Conservation (phyloP, 345 rosid genomes). For the Aquilaria malaccensis region DNA sequence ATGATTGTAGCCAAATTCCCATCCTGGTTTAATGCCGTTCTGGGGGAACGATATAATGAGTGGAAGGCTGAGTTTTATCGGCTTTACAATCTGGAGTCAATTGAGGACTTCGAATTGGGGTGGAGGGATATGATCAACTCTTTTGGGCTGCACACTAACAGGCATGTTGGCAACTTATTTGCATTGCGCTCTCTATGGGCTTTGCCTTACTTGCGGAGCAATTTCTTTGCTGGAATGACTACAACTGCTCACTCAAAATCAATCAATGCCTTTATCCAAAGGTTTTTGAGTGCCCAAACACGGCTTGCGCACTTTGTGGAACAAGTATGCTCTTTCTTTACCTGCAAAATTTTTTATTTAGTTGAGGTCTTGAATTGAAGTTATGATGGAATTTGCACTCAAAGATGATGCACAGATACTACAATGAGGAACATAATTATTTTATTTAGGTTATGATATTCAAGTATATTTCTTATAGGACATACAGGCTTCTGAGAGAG, state of each 20-base stretch:
- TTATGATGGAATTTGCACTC: too few species aligned
- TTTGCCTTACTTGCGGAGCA: constrained; percentile 76
- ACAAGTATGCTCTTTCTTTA: constrained; percentile 50
- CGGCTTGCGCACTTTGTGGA: constrained; percentile 86
- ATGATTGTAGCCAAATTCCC: constrained; percentile 92
- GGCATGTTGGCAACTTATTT: constrained; percentile 69
- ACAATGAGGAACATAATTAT: too few species aligned
- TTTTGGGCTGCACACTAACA: constrained; percentile 79
- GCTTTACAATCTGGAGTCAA: constrained; percentile 71
- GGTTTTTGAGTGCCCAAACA: constrained; percentile 86
- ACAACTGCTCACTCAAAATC: constrained; percentile 69
- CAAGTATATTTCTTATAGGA: too few species aligned
- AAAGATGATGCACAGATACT: too few species aligned
- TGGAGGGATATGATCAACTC: constrained; percentile 90
- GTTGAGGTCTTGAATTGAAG: background rate
- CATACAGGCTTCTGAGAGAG: too few species aligned
- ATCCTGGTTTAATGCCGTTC: constrained; percentile 90
- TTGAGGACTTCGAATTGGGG: constrained; percentile 81
- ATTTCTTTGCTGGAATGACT: constrained; percentile 86
- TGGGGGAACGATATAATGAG: constrained; percentile 86
- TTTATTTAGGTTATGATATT: too few species aligned
- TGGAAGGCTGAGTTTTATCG: constrained; percentile 92
- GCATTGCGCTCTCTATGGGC: constrained; percentile 75
- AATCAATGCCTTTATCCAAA: constrained; percentile 86
- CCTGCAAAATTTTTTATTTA: constrained; percentile 2